Conservation (phyloP, 164 flowering plant species). For the Vitis riparia region DNA sequence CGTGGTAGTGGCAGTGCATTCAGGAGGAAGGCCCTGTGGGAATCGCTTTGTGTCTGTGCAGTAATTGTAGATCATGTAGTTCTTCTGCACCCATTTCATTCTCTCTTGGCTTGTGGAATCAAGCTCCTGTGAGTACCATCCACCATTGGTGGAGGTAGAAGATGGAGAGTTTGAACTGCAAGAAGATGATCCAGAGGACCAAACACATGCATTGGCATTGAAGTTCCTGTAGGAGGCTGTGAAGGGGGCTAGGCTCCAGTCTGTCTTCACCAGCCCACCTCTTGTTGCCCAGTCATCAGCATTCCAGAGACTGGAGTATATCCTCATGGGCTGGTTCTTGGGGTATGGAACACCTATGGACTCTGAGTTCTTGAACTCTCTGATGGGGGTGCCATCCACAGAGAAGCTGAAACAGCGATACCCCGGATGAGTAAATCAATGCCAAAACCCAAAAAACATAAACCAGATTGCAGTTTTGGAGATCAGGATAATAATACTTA, state of each 20-base stretch:
- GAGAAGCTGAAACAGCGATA: not conserved
- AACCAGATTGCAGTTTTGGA: not conserved
- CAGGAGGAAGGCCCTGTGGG: no score
- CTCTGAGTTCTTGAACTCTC: slow-evolving; percentile 21
- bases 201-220: slow-evolving; percentile 15
- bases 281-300: slow-evolving; percentile 10
- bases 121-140: no score
- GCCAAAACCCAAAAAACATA: not conserved
- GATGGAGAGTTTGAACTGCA: not conserved
- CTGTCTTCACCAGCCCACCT: slow-evolving; percentile 17
- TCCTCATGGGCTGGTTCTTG: slow-evolving; percentile 16
- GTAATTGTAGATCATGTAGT: no score
- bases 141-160: no score
- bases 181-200: slow-evolving; percentile 9
- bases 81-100: no score
- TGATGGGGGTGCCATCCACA: slow-evolving; percentile 6
- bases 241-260: slow-evolving; percentile 14
- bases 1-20: no score
- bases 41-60: no score
- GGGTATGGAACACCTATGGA: slow-evolving; percentile 12
- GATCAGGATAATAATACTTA: not conserved
- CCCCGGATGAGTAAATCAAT: no score
- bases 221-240: slow-evolving; percentile 9
- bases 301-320: slow-evolving; percentile 17
- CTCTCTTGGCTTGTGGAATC: no score